A percentile compares a stretch with the other conserved stretches of the same genome.
These are phyloP conservation scores for Taiozyma sp. DNA, from an alignment of 1,139 yeast species.

Conservation along the genomic window DNA sequence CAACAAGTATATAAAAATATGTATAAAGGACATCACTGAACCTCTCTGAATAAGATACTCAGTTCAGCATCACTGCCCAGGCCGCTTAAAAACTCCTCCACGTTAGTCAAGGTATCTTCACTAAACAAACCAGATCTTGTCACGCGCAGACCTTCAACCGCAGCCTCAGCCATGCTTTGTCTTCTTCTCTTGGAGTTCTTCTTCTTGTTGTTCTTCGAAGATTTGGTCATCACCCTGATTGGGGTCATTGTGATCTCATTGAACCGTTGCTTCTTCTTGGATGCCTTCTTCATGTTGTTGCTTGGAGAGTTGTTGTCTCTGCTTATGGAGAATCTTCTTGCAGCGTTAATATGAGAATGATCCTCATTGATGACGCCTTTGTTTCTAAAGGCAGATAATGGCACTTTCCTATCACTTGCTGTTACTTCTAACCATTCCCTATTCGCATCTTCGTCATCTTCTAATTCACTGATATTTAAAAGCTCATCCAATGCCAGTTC, in stretches of 20 bases:
- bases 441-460: conserved; percentile 62
- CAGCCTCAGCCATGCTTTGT: conserved; percentile 66
- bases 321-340: conserved; percentile 17
- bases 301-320: conserved; percentile 1
- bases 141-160: conserved; percentile 66
- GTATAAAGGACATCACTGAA: conserved; percentile 5
- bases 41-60: conserved; percentile 19
- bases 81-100: conserved; percentile 51
- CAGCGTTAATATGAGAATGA: conserved; percentile 21
- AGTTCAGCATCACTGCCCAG: conserved; percentile 24
- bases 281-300: conserved; percentile 4
- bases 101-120: conserved; percentile 65
- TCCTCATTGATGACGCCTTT: conserved; percentile 43
- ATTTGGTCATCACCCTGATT: conserved; percentile 10
- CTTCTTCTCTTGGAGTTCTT: conserved; percentile 34
- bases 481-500: conserved; percentile 81
- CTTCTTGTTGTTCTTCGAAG: conserved; percentile 5
- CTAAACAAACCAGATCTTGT: conserved; percentile 72
- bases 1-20: neutral
- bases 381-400: conserved; percentile 85
- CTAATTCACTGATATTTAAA: conserved; percentile 82
- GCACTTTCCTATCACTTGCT: conserved; percentile 51
- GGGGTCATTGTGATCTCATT: conserved; percentile 18
- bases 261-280: conserved; percentile 12
- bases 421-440: conserved; percentile 50